These are phyloP conservation scores for Citrus reticulata DNA, from an alignment of 345 rosid species.

Conservation along the genomic window DNA sequence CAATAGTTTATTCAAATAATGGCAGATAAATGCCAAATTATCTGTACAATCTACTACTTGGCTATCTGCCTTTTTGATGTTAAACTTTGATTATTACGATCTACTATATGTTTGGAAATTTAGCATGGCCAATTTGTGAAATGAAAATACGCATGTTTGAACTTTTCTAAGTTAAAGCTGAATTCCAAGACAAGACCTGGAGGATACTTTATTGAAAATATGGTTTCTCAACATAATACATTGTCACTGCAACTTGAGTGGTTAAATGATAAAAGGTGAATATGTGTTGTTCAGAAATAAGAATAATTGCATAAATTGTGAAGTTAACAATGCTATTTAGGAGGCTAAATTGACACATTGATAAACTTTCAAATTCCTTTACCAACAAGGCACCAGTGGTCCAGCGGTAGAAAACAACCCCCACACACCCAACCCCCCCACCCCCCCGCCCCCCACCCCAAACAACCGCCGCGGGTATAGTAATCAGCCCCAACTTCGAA, in stretches of 20 bases:
- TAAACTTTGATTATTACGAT: neutral
- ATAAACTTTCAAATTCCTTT: too few relatives aligned
- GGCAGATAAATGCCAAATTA: neutral
- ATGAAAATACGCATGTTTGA: neutral
- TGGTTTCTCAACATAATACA: too few relatives aligned
- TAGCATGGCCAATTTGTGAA: neutral
- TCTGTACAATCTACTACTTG: neutral
- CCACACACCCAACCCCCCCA: neutral
- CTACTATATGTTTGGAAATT: neutral
- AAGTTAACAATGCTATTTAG: too few relatives aligned
- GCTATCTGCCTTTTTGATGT: neutral
- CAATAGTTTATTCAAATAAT: neutral
- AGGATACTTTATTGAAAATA: too few relatives aligned
- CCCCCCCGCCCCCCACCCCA: neutral
- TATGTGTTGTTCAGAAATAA: too few relatives aligned
- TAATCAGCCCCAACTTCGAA: too few relatives aligned
- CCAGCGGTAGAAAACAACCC: constrained; percentile 8
- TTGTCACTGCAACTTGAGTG: too few relatives aligned
- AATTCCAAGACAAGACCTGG: neutral
- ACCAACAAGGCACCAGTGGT: constrained; percentile 2
- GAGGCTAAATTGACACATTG: too few relatives aligned
- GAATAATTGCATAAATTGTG: too few relatives aligned
- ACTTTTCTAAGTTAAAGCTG: neutral
- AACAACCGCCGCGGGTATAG: constrained; percentile 11
- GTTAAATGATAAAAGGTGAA: too few relatives aligned